phyloP scores from a whole-genome alignment of 192 early-diverging fungal species.

The Dissophora globulifera region DNA sequence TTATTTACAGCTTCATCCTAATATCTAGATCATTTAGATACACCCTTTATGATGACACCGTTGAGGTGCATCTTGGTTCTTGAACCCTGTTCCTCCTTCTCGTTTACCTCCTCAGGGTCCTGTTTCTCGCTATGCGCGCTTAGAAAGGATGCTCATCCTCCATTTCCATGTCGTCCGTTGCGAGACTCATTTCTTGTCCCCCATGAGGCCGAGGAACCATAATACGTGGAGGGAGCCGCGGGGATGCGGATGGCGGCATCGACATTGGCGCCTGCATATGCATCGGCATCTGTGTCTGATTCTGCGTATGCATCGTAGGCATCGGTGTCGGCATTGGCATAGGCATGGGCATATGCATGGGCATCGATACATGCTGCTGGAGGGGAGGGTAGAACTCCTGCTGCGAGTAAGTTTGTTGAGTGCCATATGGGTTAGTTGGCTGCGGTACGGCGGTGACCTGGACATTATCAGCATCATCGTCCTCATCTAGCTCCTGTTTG shows the following conservation, averaged over 20 bases:
- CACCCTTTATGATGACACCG: too few relatives aligned
- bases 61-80: too few relatives aligned
- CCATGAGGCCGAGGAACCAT: conserved; percentile 11
- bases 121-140: neutral
- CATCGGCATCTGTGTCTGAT: conserved; percentile 15
- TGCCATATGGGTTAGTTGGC: neutral
- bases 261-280: conserved; percentile 20
- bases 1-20: conserved; percentile 1
- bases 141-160: conserved; percentile 1
- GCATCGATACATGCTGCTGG: conserved; percentile 11
- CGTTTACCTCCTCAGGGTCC: too few relatives aligned
- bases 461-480: too few relatives aligned
- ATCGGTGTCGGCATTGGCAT: conserved; percentile 14
- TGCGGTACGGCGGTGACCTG: conserved; percentile 2
- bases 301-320: conserved; percentile 20
- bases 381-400: conserved; percentile 15
- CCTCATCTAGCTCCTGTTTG: conserved; percentile 45
- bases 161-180: neutral
- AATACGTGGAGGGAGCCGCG: conserved; percentile 12
- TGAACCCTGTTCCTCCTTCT: too few relatives aligned
- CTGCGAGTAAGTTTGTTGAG: neutral
- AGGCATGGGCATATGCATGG: conserved; percentile 22
- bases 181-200: conserved; percentile 20
- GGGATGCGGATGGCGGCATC: neutral
- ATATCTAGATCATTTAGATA: too few relatives aligned